Base-by-base conservation (phyloP, 2,329 filamentous ascomycete genomes). In the Aspergillus sclerotialis region DNA sequence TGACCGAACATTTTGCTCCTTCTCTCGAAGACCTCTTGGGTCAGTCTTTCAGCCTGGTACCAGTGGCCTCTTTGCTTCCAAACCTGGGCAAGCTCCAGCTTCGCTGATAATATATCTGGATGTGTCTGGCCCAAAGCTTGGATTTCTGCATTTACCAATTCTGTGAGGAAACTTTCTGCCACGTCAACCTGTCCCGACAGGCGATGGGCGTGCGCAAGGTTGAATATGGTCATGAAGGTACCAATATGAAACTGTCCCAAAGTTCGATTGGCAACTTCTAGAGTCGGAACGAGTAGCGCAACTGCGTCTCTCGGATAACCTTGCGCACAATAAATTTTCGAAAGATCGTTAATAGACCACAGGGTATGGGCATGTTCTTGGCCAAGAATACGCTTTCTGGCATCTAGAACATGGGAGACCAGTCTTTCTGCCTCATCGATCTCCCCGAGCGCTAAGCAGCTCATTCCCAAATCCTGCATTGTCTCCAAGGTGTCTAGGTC, bases 291-390 rank as follows among this genome's bases (percentile, higher is more conserved):
- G 12, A 54, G 23, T n/a, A 53, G 46, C n/a, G 43, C 39, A 29
- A 46, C 43, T 18, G 50, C 54, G 28, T 52, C 42, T 27, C 33
- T 19, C 17, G 45, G 37, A n/a, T 44, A 50, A 5, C 52, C 47
- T 18, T 46, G 43, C 11, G 50, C 53, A 35, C 45, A 49, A 30
- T 52, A 45, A 13, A 56, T 41, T 35, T 57, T 60, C 10, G 52
- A 50, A n/a, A 56, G 38, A 32, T 58, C 50, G 15, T 56, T 53
- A 27, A 59, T 47, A 7, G 56, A 50, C 47, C 48, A 58, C 17
- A 58, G 38, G 6, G 53, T 57, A 33, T 58, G 54, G n/a, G 55
- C 48, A 40, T 60, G 54, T 37, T 59, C 54, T 30, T 53, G 42
- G n/a, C 56, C 53, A 6, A 58, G 43, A 9, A 38, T 38, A 12